Evolutionary conservation across 1,284 basidiomycete species (phyloP), one percentile per base, ranked within the genome.

Genomic region (Melampsora medusae): DNA sequence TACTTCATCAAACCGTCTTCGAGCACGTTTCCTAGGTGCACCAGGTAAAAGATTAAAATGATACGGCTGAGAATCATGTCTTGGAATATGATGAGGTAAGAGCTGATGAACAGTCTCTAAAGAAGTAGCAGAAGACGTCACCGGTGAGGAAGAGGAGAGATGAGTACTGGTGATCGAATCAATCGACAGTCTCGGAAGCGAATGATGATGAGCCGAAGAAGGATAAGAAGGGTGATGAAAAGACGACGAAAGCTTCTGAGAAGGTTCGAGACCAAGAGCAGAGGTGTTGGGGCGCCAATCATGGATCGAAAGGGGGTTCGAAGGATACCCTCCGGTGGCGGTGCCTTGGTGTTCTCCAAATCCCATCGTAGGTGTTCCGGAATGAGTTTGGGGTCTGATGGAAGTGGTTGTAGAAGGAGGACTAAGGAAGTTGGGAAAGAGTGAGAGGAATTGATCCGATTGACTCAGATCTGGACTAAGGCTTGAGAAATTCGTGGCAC

Each of bases 1-100:
- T 19, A 72, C 71, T 50, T 93, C 92, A 82, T 93, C 92, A 83
- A 91, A 92, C 71, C 91, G 86, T 79, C 92, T 86, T 22, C 92
- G 86, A 22, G 92, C 91, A 66, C 92, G 88, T 83, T 89, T 90
- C 77, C 92, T 87, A 38, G 88, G 87, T 35, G 88, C 71, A 25
- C 71, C 71, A 28, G 71, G 71, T 4, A 73, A 49, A 14, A 67
- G 62, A 62, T 59, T 67, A 31, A 74, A 74, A 5, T 74, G 64
- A 56, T 74, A 74, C 10, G 65, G 50, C 17, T 62, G 38, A 1
- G 46, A 42, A 42, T 42, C 46, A 3, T 72, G 69, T 14, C 59
- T 31, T 31, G 42, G 42, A 14, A 42, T 9, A 12, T 42, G 42
- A 42, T 42, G 42, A 42, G 42, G 42, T 42, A 42, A 42, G 12